Base-by-base conservation (phyloP, 768 basidiomycete species). In the Gymnopilus dilepis region DNA sequence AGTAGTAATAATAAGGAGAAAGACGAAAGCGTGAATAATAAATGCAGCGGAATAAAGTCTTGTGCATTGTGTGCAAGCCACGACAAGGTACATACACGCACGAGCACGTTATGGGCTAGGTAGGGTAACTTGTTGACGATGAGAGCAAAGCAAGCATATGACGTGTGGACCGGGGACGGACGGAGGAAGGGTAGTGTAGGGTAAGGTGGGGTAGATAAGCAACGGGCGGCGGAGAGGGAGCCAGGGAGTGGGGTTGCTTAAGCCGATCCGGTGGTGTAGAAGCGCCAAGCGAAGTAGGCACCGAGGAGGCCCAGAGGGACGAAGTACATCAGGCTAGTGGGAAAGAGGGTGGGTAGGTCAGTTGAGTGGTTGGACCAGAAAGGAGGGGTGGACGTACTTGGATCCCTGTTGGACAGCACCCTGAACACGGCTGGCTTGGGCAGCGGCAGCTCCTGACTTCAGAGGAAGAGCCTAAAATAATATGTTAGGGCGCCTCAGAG, bases 251-350 rank as follows among this genome's bases (percentile, higher is more conserved):
- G 51, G 52, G 63, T 41, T 24, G 51, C 63, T 75, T 77, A 84
- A 70, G 78, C 74, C 43, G 78, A 70, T 51, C 83, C 82, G 41
- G 80, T 77, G 41, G 79, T 74, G 75, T 94, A 94, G 76, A 82
- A 88, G 64, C 93, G 85, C 87, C 88, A 97, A 50, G 87, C 95
- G 67, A 97, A 91, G 86, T 94, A 96, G 51, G 84, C 95, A 63
- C 85, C 92, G 47, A 97, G 78, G 26, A 93, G 76, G 45, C 80
- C 85, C 41, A 96, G 82, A 56, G 95, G 95, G 22, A 94, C 70
- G 70, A 95, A 86, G 84, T 94, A 97, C 83, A 91, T 88, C 74
- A 90, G 59, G 75, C 89, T 92, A 68, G n/a, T 42, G 34, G 34
- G 60, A 54, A 33, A 38, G 53, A 22, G 12, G 48, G 45, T 22